Conservation (phyloP, 208 protist species). For the Trypanosoma boissoni region DNA sequence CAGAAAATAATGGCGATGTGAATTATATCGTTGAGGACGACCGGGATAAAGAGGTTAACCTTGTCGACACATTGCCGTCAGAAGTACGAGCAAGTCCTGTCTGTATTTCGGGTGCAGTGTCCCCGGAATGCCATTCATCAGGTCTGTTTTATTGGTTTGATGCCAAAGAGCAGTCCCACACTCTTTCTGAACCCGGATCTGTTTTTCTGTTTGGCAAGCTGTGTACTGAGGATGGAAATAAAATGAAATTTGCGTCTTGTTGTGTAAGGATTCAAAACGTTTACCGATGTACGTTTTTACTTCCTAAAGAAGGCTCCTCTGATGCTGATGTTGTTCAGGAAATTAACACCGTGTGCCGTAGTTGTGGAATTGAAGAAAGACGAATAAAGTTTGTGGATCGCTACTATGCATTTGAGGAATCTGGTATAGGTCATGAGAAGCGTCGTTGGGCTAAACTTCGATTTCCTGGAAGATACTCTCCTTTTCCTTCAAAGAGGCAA, state of each 20-base stretch:
- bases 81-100: neutral
- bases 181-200: conserved; percentile 65
- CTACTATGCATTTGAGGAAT: conserved; percentile 93
- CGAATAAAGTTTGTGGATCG: conserved; percentile 88
- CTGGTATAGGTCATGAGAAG: conserved; percentile 71
- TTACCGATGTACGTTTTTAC: conserved; percentile 70
- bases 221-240: conserved; percentile 28
- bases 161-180: conserved; percentile 78
- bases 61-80: conserved; percentile 21
- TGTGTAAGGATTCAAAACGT: conserved; percentile 86
- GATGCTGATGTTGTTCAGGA: conserved; percentile 80
- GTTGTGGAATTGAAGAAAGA: conserved; percentile 66
- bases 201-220: conserved; percentile 91
- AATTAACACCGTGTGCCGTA: conserved; percentile 72
- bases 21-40: conserved; percentile 30
- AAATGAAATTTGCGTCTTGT: conserved; percentile 51
- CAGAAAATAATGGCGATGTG: neutral
- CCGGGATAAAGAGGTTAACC: conserved; percentile 23
- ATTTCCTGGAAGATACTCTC: conserved; percentile 75
- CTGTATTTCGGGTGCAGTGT: neutral
- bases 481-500: conserved; percentile 31
- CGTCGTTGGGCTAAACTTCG: conserved; percentile 87
- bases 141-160: conserved; percentile 77
- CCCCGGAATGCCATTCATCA: neutral
- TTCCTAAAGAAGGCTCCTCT: conserved; percentile 51